phyloP scores from a whole-genome alignment of 495 filamentous ascomycete genomes.

The Aspergillus panamensis region DNA sequence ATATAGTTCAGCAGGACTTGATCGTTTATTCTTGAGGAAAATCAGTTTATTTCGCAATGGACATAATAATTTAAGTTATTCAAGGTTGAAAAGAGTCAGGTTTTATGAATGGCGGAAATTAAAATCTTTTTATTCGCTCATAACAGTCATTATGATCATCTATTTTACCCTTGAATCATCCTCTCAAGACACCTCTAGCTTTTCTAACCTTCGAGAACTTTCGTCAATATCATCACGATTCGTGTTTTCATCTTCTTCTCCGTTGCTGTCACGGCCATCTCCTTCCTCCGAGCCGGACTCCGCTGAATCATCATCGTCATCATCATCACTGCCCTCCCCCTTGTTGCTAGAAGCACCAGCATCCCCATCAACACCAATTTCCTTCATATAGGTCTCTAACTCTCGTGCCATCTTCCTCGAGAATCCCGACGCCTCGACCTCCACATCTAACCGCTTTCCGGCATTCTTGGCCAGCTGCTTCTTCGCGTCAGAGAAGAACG shows the following conservation, averaged over 20 bases:
- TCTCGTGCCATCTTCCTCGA: slow-evolving; percentile 95
- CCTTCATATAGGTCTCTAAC: slow-evolving; percentile 82
- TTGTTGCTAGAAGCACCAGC: slow-evolving; percentile 36
- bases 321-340: slow-evolving; percentile 41
- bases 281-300: slow-evolving; percentile 38
- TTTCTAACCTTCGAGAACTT: slow-evolving; percentile 33
- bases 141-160: slow-evolving; percentile 36
- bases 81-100: no score
- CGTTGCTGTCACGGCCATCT: slow-evolving; percentile 22
- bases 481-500: slow-evolving; percentile 77
- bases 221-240: slow-evolving; percentile 29
- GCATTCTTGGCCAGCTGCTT: slow-evolving; percentile 64
- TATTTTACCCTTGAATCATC: background rate
- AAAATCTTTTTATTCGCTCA: slow-evolving; percentile 25
- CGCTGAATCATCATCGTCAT: slow-evolving; percentile 6
- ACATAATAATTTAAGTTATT: no score
- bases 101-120: background rate
- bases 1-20: background rate
- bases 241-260: slow-evolving; percentile 19
- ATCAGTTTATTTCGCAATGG: no score
- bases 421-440: slow-evolving; percentile 90
- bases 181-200: slow-evolving; percentile 34
- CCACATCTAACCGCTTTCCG: slow-evolving; percentile 72
- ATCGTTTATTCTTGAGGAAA: no score
- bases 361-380: slow-evolving; percentile 59